These are phyloP conservation scores for Niebla homalea DNA, from an alignment of 495 filamentous ascomycete species.

Conservation along the genomic window DNA sequence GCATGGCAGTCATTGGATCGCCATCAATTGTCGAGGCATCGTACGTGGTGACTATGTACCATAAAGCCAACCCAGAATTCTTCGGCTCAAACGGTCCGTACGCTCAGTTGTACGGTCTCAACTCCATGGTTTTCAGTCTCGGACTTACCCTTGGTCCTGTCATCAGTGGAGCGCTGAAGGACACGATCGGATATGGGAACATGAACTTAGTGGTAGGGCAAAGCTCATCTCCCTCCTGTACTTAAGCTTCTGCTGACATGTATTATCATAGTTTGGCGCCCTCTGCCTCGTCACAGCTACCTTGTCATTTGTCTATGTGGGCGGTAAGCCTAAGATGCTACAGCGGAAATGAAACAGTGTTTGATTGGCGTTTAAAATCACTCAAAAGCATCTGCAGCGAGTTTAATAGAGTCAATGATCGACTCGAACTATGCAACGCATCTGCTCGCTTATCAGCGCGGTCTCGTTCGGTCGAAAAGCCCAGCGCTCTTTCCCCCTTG, in stretches of 20 bases:
- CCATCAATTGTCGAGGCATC: conserved; percentile 29
- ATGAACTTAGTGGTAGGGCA: conserved; percentile 35
- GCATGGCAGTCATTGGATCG: conserved; percentile 35
- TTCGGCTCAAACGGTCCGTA: conserved; percentile 39
- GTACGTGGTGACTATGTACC: conserved; percentile 21
- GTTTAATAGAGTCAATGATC: too few relatives aligned
- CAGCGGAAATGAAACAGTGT: not conserved
- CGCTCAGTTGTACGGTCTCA: conserved; percentile 44
- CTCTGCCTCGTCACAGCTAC: conserved; percentile 31
- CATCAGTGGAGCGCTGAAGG: conserved; percentile 32
- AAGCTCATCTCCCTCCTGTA: not conserved
- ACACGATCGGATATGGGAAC: conserved; percentile 40
- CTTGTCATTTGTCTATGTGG: conserved; percentile 34
- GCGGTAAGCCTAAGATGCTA: conserved; percentile 24
- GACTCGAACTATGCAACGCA: too few relatives aligned
- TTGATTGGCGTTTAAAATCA: not conserved
- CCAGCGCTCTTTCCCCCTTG: too few relatives aligned
- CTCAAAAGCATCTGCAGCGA: too few relatives aligned
- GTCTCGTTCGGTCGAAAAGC: too few relatives aligned
- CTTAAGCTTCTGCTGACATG: not conserved
- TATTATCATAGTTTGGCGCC: conserved; percentile 20
- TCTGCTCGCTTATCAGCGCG: too few relatives aligned
- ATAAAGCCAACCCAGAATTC: conserved; percentile 28
- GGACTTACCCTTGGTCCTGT: conserved; percentile 41
- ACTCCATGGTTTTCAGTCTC: conserved; percentile 36